phyloP scores from a whole-genome alignment of 371 early-diverging fungal genomes.

The Apophysomyces trapeziformis region DNA sequence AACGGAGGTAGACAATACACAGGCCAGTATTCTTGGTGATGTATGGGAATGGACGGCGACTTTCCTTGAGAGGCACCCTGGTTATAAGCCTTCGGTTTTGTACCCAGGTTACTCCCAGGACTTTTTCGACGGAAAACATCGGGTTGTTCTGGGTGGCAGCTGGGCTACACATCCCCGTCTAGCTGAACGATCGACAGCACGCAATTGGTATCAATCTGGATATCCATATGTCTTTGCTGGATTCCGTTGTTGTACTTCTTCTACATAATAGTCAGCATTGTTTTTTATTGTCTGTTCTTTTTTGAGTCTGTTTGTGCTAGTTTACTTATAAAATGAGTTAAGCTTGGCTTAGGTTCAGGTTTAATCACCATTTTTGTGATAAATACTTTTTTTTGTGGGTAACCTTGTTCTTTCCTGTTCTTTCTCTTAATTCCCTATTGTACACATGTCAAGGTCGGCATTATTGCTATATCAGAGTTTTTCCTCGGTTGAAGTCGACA shows the following conservation, averaged over 20 bases:
- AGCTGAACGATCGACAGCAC: conserved; percentile 69
- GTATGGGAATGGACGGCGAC: conserved; percentile 91
- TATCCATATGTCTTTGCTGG: conserved; percentile 84
- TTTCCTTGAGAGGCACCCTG: conserved; percentile 56
- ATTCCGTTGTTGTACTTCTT: conserved; percentile 56
- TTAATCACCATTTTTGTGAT: neutral
- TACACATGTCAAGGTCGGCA: neutral
- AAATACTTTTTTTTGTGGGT: conserved; percentile 6
- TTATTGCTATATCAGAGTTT: neutral
- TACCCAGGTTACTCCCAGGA: conserved; percentile 92
- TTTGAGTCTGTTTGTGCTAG: too few species aligned
- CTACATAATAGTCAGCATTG: neutral
- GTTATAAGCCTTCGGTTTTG: conserved; percentile 63
- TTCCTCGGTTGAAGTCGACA: neutral
- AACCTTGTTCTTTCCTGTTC: neutral
- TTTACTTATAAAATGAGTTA: too few species aligned
- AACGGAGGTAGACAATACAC: conserved; percentile 36
- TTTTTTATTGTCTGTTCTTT: too few species aligned
- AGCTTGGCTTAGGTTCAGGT: neutral
- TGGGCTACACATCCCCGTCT: conserved; percentile 89
- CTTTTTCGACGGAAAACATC: conserved; percentile 90
- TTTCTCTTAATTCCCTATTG: neutral
- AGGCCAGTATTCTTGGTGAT: conserved; percentile 60
- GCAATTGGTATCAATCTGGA: conserved; percentile 90
- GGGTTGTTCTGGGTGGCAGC: conserved; percentile 80